Percentiles rank a stretch among this genome's conserved stretches.
Evolutionary conservation across 345 rosid species (phyloP).

Genomic region (Euphorbia peplus): DNA sequence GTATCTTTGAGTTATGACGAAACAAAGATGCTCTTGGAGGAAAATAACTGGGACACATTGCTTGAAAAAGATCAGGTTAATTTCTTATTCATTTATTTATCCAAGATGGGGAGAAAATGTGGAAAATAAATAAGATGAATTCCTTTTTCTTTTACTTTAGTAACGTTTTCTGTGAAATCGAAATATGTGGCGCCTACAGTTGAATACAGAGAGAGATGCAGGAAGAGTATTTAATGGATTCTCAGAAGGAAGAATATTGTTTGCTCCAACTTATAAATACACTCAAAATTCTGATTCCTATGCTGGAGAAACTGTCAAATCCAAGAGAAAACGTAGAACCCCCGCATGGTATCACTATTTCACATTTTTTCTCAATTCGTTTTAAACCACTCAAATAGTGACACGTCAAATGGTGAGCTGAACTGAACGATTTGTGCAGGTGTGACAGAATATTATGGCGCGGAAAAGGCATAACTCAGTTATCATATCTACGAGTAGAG

Average conservation of each 20-base stretch:
- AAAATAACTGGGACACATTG: conserved; percentile 72
- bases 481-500: conserved; percentile 71
- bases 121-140: no score
- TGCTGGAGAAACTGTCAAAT: conserved; percentile 79
- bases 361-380: background rate
- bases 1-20: conserved; percentile 79
- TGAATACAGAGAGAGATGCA: conserved; percentile 81
- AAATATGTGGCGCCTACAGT: no score
- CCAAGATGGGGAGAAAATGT: no score
- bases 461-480: conserved; percentile 75
- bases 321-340: conserved; percentile 93
- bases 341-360: conserved; percentile 73
- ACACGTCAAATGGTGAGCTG: no score
- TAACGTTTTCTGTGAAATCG: no score
- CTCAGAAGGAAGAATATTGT: conserved; percentile 66
- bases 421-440: no score
- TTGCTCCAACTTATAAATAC: conserved; percentile 93
- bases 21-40: conserved; percentile 61
- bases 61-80: conserved; percentile 89
- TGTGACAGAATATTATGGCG: conserved; percentile 90
- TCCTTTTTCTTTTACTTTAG: background rate
- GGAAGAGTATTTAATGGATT: conserved; percentile 80
- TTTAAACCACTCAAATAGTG: no score
- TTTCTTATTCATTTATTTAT: background rate
- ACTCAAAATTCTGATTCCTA: conserved; percentile 81